phyloP scores from a whole-genome alignment of 305 asterid species.

The Andrographis paniculata region DNA sequence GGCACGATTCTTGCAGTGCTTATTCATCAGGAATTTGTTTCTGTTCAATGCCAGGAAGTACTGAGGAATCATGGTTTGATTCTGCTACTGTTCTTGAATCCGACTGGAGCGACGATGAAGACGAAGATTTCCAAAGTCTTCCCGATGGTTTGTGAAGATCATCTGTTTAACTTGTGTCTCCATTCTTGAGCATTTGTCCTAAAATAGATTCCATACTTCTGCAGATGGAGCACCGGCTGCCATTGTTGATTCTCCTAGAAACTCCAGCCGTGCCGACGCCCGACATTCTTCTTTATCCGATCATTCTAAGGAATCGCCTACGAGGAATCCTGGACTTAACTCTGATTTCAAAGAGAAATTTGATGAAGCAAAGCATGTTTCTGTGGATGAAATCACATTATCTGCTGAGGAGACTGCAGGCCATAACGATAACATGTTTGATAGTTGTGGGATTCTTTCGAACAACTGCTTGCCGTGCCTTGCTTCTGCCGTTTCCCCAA shows the following conservation, averaged over 20 bases:
- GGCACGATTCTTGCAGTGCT: too few relatives aligned
- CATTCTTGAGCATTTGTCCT: background rate
- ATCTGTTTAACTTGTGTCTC: background rate
- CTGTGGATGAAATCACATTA: constrained; percentile 46
- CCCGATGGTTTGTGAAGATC: constrained; percentile 59
- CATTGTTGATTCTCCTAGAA: too few relatives aligned
- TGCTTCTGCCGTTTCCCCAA: constrained; percentile 56
- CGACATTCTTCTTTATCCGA: constrained; percentile 20
- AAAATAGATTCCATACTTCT: constrained; percentile 1
- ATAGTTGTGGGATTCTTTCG: constrained; percentile 72
- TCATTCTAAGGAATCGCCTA: constrained; percentile 30
- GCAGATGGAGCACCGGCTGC: too few relatives aligned
- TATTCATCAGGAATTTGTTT: too few relatives aligned
- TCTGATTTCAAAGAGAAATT: constrained; percentile 31
- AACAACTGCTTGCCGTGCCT: constrained; percentile 90
- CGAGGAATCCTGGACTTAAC: constrained; percentile 22
- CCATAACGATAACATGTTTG: constrained; percentile 41
- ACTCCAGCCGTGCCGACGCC: too few relatives aligned
- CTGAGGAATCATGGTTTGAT: constrained; percentile 88
- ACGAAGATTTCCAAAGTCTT: constrained; percentile 72
- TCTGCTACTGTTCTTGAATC: constrained; percentile 70
- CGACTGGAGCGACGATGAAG: constrained; percentile 83
- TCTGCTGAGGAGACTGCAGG: constrained; percentile 42
- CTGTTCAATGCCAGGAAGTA: constrained; percentile 46
- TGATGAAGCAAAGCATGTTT: constrained; percentile 46